Conservation (phyloP, 176 grass and related monocot species). For the Zea luxurians region DNA sequence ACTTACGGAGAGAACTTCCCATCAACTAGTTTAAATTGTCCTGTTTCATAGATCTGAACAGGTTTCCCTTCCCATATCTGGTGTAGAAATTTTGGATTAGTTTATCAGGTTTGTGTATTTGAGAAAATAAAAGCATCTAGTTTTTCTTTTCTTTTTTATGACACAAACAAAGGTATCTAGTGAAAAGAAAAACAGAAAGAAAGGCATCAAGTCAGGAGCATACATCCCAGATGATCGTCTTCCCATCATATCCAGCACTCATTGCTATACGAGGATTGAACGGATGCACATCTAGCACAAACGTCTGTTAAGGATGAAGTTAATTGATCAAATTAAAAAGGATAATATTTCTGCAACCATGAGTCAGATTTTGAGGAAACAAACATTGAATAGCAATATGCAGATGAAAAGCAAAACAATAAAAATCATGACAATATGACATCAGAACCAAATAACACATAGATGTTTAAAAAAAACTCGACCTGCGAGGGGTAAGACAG, state of each 20-base stretch:
- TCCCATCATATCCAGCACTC: conserved; percentile 99
- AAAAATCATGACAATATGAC: conserved; percentile 15
- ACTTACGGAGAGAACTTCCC: conserved; percentile 99
- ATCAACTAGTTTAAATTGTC: conserved; percentile 95
- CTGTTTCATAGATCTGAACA: conserved; percentile 90
- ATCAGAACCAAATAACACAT: conserved; percentile 9
- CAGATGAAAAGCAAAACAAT: conserved; percentile 17
- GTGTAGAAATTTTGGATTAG: conserved; percentile 36
- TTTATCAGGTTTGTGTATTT: conserved; percentile 46
- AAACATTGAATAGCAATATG: not conserved
- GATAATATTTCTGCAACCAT: conserved; percentile 5
- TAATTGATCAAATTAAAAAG: conserved; percentile 33
- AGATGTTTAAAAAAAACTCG: too few relatives aligned
- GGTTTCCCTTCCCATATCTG: conserved; percentile 99
- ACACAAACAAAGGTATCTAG: conserved; percentile 23
- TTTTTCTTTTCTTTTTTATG: not conserved
- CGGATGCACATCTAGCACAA: conserved; percentile 99
- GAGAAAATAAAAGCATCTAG: conserved; percentile 17
- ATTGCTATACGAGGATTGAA: conserved; percentile 99
- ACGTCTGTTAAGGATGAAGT: conserved; percentile 69
- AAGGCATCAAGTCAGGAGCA: conserved; percentile 45
- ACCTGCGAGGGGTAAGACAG: too few relatives aligned
- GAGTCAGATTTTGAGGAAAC: conserved; percentile 17
- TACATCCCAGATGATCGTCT: conserved; percentile 99
- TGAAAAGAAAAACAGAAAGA: conserved; percentile 25